Percentiles rank a stretch among this genome's conserved stretches.
Evolutionary conservation across 768 basidiomycete species (phyloP).

Genomic region (Infundibulicybe gibba): DNA sequence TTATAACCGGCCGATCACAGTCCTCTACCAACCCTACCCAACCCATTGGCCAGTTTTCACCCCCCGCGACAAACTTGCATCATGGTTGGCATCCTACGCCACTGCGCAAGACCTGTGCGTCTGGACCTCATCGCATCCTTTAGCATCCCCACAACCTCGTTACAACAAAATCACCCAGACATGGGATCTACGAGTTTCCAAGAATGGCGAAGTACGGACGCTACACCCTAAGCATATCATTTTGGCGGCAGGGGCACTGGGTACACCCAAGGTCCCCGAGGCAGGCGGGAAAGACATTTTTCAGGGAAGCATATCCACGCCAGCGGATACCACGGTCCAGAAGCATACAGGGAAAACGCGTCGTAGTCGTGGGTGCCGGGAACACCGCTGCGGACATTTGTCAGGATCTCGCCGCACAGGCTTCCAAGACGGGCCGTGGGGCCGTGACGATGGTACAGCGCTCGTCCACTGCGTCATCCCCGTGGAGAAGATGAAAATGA

Average conservation of each 20-base stretch:
- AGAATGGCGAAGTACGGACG: constrained; percentile 19
- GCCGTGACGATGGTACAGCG: constrained; percentile 39
- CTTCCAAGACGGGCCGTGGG: constrained; percentile 5
- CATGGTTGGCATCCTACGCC: constrained; percentile 41
- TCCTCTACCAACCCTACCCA: constrained; percentile 36
- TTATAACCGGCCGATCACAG: constrained; percentile 13
- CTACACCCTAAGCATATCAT: constrained; percentile 36
- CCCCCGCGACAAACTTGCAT: constrained; percentile 36
- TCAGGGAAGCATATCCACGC: constrained; percentile 28
- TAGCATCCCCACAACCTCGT: constrained; percentile 10
- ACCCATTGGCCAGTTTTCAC: constrained; percentile 36
- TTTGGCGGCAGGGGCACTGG: constrained; percentile 32
- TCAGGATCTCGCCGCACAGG: constrained; percentile 28
- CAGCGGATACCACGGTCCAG: constrained; percentile 22
- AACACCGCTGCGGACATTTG: constrained; percentile 35
- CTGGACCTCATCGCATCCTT: constrained; percentile 33
- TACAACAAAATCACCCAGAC: constrained; percentile 25
- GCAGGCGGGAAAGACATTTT: constrained; percentile 21
- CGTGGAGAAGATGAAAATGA: background rate
- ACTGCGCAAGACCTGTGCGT: constrained; percentile 35
- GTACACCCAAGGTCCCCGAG: constrained; percentile 26
- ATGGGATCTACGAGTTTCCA: constrained; percentile 31
- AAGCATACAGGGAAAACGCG: constrained; percentile 26
- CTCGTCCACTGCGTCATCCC: constrained; percentile 30
- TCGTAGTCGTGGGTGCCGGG: constrained; percentile 38